These are phyloP conservation scores for Pugionium cornutum DNA, from an alignment of 345 rosid species.

Conservation along the genomic window DNA sequence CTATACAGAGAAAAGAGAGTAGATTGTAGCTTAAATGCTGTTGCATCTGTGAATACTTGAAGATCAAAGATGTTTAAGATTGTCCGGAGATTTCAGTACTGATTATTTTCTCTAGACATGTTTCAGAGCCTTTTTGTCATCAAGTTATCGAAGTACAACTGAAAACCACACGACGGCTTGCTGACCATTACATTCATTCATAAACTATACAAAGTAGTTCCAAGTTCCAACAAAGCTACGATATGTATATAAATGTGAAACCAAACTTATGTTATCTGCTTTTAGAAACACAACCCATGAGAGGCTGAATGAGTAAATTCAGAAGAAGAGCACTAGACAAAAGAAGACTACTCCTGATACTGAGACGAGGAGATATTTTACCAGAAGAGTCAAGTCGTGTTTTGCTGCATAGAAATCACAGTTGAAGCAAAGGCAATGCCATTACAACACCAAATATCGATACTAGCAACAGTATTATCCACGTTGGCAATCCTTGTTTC, in stretches of 20 bases:
- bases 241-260: constrained; percentile 15
- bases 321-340: constrained; percentile 33
- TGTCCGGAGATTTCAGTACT: no score
- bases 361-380: constrained; percentile 17
- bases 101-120: no score
- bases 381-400: constrained; percentile 3
- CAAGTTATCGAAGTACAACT: neutral
- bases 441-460: constrained; percentile 88
- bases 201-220: constrained; percentile 30
- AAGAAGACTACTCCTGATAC: constrained; percentile 32
- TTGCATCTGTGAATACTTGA: no score
- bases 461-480: constrained; percentile 82
- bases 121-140: no score
- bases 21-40: no score
- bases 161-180: neutral
- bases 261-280: constrained; percentile 30
- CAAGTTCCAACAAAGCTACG: constrained; percentile 28
- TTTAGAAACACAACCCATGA: constrained; percentile 29
- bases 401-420: constrained; percentile 44
- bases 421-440: constrained; percentile 96
- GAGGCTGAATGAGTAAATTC: constrained; percentile 18
- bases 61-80: no score
- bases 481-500: constrained; percentile 74
- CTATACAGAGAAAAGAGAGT: no score
- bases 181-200: no score